Evolutionary conservation across 805 yeast genomes (phyloP).

Genomic region (Torulaspora franciscae): DNA sequence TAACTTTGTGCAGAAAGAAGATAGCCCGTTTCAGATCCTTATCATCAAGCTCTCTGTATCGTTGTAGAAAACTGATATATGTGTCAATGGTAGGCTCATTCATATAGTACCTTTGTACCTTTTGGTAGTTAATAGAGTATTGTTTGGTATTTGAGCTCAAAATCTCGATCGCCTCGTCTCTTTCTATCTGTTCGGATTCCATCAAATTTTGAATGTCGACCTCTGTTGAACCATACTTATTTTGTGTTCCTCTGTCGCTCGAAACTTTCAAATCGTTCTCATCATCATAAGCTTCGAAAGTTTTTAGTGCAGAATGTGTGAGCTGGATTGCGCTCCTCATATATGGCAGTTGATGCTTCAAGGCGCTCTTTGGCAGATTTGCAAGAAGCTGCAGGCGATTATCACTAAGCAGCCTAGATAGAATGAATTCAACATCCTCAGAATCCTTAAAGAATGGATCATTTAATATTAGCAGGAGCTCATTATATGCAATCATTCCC

Average conservation of each 20-base stretch:
- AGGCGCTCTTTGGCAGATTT: slow-evolving; percentile 57
- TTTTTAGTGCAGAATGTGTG: slow-evolving; percentile 58
- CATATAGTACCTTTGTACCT: slow-evolving; percentile 23
- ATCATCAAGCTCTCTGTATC: slow-evolving; percentile 58
- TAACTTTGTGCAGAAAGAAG: slow-evolving; percentile 64
- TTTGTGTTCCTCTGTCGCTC: slow-evolving; percentile 38
- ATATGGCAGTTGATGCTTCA: slow-evolving; percentile 57
- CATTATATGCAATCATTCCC: slow-evolving; percentile 60
- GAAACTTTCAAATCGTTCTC: slow-evolving; percentile 48
- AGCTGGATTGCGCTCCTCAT: slow-evolving; percentile 58
- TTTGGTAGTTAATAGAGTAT: slow-evolving; percentile 21
- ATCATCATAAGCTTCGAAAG: slow-evolving; percentile 59
- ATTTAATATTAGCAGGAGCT: slow-evolving; percentile 46
- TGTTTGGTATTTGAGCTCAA: slow-evolving; percentile 12
- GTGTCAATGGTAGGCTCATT: slow-evolving; percentile 58
- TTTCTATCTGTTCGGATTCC: slow-evolving; percentile 31
- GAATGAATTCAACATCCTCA: slow-evolving; percentile 51
- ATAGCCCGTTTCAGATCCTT: slow-evolving; percentile 58
- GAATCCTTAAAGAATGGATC: slow-evolving; percentile 40
- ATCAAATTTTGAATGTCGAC: slow-evolving; percentile 38
- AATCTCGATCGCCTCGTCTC: slow-evolving; percentile 34
- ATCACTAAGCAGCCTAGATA: slow-evolving; percentile 65
- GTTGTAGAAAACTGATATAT: slow-evolving; percentile 55
- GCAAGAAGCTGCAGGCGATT: slow-evolving; percentile 52
- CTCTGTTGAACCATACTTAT: slow-evolving; percentile 21